A percentile compares a stretch with the other conserved stretches of the same genome.
Evolutionary conservation across 441 rosid species (phyloP).

Genomic region (Croton setiger): DNA sequence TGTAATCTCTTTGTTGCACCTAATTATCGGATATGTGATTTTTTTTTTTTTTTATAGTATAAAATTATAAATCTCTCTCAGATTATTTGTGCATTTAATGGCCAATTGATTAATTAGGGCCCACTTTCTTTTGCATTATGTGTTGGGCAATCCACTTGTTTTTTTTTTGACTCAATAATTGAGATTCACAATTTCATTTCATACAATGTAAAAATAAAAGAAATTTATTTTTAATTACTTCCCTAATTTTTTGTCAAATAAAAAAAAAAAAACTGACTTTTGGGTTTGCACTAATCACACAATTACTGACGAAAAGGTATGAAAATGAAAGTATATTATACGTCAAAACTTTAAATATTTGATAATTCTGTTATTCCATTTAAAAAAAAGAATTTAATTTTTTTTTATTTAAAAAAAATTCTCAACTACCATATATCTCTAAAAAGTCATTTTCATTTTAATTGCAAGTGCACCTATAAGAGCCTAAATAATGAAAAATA

Average conservation of each 20-base stretch:
- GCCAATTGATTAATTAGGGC: conserved; percentile 24
- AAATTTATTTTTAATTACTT: neutral
- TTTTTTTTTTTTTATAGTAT: neutral
- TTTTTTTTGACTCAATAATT: conserved; percentile 30
- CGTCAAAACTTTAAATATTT: no score
- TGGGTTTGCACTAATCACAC: no score
- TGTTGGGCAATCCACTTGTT: conserved; percentile 20
- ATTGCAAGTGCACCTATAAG: conserved; percentile 10
- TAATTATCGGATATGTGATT: conserved; percentile 1
- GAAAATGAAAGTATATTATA: no score
- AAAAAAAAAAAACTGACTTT: no score
- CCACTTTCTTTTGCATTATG: conserved; percentile 21
- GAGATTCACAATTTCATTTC: conserved; percentile 16
- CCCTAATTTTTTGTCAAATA: conserved; percentile 11
- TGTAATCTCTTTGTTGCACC: neutral
- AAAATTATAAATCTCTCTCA: conserved; percentile 1
- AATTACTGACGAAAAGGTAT: no score
- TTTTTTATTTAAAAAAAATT: neutral
- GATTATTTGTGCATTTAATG: conserved; percentile 21
- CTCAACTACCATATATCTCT: conserved; percentile 3
- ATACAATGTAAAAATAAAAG: no score
- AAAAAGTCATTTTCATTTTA: conserved; percentile 12
- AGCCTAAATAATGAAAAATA: neutral
- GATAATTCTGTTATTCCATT: no score
- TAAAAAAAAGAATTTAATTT: neutral